Percentiles rank a stretch among this genome's conserved stretches.
Conservation (phyloP, 768 basidiomycete genomes). For the Boletus sensibilis region DNA sequence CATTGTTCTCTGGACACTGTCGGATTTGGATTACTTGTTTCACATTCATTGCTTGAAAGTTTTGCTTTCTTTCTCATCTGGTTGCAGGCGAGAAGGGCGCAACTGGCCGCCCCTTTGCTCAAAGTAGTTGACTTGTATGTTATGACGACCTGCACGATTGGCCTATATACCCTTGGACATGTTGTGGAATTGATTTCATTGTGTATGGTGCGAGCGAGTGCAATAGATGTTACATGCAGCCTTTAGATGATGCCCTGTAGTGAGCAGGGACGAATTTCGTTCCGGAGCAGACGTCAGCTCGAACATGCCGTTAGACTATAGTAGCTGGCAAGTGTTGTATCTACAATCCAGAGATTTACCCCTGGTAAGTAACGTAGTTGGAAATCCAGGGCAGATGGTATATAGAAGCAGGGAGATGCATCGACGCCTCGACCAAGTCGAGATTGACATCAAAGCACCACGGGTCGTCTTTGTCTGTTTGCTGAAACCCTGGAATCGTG, state of each 20-base stretch:
- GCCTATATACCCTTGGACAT: background rate
- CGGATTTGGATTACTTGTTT: constrained; percentile 5
- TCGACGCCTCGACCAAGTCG: background rate
- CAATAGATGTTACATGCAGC: background rate
- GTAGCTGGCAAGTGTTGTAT: background rate
- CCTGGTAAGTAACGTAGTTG: background rate
- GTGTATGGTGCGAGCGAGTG: background rate
- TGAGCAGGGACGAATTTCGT: too few relatives aligned
- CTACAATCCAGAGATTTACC: background rate
- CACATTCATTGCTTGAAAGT: constrained; percentile 6
- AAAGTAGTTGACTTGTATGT: constrained; percentile 3
- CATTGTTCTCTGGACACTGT: background rate
- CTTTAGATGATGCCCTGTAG: too few relatives aligned
- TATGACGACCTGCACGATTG: constrained; percentile 1
- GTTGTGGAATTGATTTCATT: background rate
- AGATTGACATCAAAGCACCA: background rate
- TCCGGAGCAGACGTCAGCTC: background rate
- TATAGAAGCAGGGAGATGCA: background rate
- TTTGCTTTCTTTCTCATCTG: background rate
- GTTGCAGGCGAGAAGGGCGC: background rate
- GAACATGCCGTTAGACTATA: background rate
- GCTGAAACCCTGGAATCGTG: constrained; percentile 3
- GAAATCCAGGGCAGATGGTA: background rate
- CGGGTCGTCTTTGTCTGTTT: background rate
- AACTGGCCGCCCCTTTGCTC: background rate